Evolutionary conservation across 345 rosid species (phyloP).

Genomic region (Turritis glabra): DNA sequence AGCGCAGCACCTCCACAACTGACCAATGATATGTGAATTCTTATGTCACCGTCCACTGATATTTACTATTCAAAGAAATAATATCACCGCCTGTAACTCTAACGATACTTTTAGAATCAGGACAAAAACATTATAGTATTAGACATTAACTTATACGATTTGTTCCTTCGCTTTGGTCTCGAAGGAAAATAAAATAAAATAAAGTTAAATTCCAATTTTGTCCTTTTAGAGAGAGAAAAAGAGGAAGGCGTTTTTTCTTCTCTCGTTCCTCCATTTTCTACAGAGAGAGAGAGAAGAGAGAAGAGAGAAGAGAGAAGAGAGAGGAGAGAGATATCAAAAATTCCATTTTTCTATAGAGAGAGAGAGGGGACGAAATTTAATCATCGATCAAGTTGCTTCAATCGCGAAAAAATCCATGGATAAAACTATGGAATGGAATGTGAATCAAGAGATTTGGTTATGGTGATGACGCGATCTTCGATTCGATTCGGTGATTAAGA

Average conservation of each 20-base stretch:
- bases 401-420: conserved; percentile 32
- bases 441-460: conserved; percentile 31
- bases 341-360: not conserved
- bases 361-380: conserved; percentile 9
- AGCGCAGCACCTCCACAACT: conserved; percentile 37
- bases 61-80: not conserved
- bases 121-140: conserved; percentile 36
- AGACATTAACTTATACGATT: conserved; percentile 36
- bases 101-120: not conserved
- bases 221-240: conserved; percentile 43
- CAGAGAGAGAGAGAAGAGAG: conserved; percentile 27
- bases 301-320: too few relatives aligned
- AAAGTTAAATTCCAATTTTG: conserved; percentile 28
- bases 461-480: conserved; percentile 47
- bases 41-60: conserved; percentile 20
- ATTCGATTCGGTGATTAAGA: conserved; percentile 38
- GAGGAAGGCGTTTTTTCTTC: conserved; percentile 36
- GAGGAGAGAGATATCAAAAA: conserved; percentile 34
- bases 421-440: conserved; percentile 38
- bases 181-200: not conserved
- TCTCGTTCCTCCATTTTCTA: conserved; percentile 36
- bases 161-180: conserved; percentile 42
- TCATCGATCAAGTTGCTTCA: conserved; percentile 39
- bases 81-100: conserved; percentile 33
- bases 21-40: conserved; percentile 23